Evolutionary conservation across 768 basidiomycete species (phyloP).

Genomic region (Chlorophyllum brunneum): DNA sequence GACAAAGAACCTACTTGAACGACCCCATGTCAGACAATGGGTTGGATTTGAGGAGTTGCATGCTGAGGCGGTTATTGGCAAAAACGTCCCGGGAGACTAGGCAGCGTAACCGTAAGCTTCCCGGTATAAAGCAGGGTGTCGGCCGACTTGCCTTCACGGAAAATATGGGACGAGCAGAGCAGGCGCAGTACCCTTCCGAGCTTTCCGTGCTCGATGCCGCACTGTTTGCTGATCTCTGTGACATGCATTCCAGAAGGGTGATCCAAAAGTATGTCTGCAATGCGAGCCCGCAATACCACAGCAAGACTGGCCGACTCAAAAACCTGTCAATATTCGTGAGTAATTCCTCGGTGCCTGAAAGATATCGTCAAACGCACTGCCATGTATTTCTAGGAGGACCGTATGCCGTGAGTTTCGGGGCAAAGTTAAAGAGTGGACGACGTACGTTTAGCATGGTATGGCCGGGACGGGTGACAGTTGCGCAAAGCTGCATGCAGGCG

Average conservation of each 20-base stretch:
- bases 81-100: conserved; percentile 33
- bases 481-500: conserved; percentile 25
- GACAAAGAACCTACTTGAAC: conserved; percentile 18
- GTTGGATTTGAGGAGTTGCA: conserved; percentile 24
- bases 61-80: conserved; percentile 38
- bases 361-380: no score
- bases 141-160: conserved; percentile 29
- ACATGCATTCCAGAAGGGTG: conserved; percentile 28
- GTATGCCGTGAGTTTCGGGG: background rate
- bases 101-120: conserved; percentile 21
- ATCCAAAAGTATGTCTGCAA: conserved; percentile 25
- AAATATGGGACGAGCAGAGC: conserved; percentile 28
- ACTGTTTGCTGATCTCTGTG: conserved; percentile 18
- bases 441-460: conserved; percentile 24
- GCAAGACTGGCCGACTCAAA: conserved; percentile 21
- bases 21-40: conserved; percentile 22
- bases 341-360: background rate
- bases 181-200: conserved; percentile 28
- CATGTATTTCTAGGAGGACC: conserved; percentile 9
- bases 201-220: conserved; percentile 26
- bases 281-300: conserved; percentile 17
- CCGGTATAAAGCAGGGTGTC: background rate
- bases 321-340: conserved; percentile 10
- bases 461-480: conserved; percentile 20
- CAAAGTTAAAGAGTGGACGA: background rate